A percentile compares a stretch with the other conserved stretches of the same genome.
Evolutionary conservation across 805 yeast species (phyloP).

Genomic region (Barnettozyma sucrosica): DNA sequence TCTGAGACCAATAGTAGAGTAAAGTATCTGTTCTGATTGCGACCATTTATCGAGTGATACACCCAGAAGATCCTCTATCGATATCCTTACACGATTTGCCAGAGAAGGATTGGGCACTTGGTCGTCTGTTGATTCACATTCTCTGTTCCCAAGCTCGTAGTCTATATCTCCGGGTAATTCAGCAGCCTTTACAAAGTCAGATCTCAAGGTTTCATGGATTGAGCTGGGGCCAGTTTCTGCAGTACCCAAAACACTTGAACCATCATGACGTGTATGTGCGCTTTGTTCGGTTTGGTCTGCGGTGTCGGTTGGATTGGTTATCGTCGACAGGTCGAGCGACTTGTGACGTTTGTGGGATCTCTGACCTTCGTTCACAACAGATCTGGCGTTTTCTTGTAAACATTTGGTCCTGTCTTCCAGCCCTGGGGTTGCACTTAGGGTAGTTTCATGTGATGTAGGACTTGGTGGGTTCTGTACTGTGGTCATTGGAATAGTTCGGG

Average conservation of each 20-base stretch:
- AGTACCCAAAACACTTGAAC: not conserved
- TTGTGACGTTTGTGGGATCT: slow-evolving; percentile 17
- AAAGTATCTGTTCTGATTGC: slow-evolving; percentile 32
- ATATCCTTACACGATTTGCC: not conserved
- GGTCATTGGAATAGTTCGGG: not conserved
- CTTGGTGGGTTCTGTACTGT: not conserved
- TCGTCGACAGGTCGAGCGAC: slow-evolving; percentile 9
- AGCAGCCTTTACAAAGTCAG: not conserved
- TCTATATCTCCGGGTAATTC: not conserved
- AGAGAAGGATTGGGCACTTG: not conserved
- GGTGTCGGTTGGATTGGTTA: not conserved
- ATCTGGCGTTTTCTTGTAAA: not conserved
- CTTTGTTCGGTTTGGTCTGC: not conserved
- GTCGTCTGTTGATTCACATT: not conserved
- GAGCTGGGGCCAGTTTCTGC: slow-evolving; percentile 1
- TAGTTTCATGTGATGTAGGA: not conserved
- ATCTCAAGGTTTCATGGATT: slow-evolving; percentile 1
- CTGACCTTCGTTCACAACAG: not conserved
- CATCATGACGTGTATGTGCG: not conserved
- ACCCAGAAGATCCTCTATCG: slow-evolving; percentile 5
- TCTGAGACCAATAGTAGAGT: slow-evolving; percentile 30
- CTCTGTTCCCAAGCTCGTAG: not conserved
- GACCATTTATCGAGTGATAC: slow-evolving; percentile 27
- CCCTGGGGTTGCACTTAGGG: not conserved
- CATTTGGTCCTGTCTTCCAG: not conserved